Base-by-base conservation (phyloP, 306 rosid genomes). In the Pterocarpus macrocarpus region DNA sequence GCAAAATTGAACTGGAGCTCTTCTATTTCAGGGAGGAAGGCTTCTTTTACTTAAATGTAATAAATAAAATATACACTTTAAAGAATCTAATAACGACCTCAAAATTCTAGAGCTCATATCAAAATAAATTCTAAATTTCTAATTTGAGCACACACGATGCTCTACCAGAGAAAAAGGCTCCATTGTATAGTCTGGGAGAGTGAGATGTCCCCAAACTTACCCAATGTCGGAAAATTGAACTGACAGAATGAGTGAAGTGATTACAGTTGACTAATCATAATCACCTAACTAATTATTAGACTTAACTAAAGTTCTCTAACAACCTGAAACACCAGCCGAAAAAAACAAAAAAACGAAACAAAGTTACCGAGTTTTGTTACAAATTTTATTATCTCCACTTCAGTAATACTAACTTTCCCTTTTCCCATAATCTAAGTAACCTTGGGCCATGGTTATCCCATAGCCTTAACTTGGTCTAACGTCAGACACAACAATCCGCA, bases 301-400 rank as follows among this genome's bases (percentile, higher is more conserved):
- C 47, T 43, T 43, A 43, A 43, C 10, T 43, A 43, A 8, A 7
- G 47, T 43, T 43, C 47, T 43, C 47, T 7, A 43, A 43, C 47
- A 43, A 43, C 47, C 47, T 43, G 11, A 43, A 43, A 5, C 9
- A 43, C 47, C 47, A 43, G 8, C 53, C 28, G 28, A 22, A 22
- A 22, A 22, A 22, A 22, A 22, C 28, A 22, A 12, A 10, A 52
- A 73, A 28, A 16, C 10, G 67, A 28, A 52, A 49, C 14, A 67
- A 47, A 80, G 35, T 71, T 72, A 63, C 28, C 7, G 58, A 76
- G 53, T 36, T 0, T 34, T 63, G 36, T 8, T 66, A 8, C 56
- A 59, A 75, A 38, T 38, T 58, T 5, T 43, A 43, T 35, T 43
- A 82, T 49, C 12, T 35, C 22, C 62, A 33, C 11, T 81, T 58